Evolutionary conservation across 371 early-diverging fungal species (phyloP).

Genomic region (Apophysomyces ossiformis): DNA sequence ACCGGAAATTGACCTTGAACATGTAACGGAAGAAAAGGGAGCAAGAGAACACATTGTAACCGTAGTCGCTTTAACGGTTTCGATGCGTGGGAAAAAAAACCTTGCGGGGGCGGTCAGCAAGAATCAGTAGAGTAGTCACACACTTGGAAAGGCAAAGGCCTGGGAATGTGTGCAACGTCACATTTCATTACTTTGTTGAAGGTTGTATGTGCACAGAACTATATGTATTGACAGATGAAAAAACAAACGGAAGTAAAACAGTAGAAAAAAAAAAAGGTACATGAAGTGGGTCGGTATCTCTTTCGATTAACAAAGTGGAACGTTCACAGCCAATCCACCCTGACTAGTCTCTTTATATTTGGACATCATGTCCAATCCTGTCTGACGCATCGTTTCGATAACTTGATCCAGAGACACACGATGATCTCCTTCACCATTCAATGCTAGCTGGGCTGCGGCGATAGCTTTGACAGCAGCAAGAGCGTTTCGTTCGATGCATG

Average conservation of each 20-base stretch:
- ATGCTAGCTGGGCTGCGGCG: slow-evolving; percentile 92
- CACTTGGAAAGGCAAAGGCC: neutral
- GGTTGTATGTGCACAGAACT: slow-evolving; percentile 55
- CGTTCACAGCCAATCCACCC: slow-evolving; percentile 92
- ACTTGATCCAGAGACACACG: slow-evolving; percentile 93
- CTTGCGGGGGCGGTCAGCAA: neutral
- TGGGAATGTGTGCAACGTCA: neutral
- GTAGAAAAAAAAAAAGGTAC: neutral
- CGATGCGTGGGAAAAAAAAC: slow-evolving; percentile 18
- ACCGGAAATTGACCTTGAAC: neutral
- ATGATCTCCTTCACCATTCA: slow-evolving; percentile 90
- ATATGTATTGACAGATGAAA: slow-evolving; percentile 3
- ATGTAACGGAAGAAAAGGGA: neutral
- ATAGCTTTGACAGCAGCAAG: slow-evolving; percentile 96
- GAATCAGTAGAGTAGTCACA: neutral
- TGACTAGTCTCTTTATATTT: slow-evolving; percentile 97
- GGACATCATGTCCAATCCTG: slow-evolving; percentile 90
- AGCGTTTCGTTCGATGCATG: slow-evolving; percentile 96
- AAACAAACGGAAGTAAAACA: neutral
- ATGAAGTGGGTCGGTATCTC: neutral
- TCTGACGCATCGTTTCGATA: slow-evolving; percentile 96
- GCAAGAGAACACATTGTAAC: neutral
- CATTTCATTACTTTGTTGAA: slow-evolving; percentile 29
- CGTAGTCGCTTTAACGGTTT: neutral
- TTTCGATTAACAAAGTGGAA: slow-evolving; percentile 74